Evolutionary conservation across 169 alveolate genomes (phyloP).

Genomic region (Toxoplasma gondii): DNA sequence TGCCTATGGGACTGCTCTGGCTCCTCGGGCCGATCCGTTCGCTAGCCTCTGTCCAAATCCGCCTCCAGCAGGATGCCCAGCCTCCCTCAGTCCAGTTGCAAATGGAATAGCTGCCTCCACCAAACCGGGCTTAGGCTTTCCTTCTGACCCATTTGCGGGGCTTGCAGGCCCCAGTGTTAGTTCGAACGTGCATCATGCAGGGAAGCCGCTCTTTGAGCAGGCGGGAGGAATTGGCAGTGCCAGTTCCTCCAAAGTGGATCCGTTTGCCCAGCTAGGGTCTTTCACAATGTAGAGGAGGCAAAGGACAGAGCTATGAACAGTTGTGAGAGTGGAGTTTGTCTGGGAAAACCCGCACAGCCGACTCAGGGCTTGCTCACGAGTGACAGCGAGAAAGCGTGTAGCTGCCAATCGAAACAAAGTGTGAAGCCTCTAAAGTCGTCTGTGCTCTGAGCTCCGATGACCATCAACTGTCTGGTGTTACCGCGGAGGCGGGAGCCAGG

Average conservation of each 20-base stretch:
- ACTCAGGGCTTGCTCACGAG: too few relatives aligned
- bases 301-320: background rate
- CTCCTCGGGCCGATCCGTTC: background rate
- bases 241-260: background rate
- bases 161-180: background rate
- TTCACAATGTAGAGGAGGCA: background rate
- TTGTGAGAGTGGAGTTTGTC: background rate
- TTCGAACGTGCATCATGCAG: background rate
- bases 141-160: background rate
- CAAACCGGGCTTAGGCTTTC: background rate
- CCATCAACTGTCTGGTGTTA: too few relatives aligned
- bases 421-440: too few relatives aligned
- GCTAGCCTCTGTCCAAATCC: background rate
- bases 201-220: background rate
- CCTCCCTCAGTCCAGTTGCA: background rate
- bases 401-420: too few relatives aligned
- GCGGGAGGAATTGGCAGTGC: background rate
- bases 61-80: background rate
- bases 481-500: too few relatives aligned
- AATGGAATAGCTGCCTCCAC: background rate
- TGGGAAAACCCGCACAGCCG: too few relatives aligned
- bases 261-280: background rate
- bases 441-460: too few relatives aligned
- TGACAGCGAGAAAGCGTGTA: too few relatives aligned
- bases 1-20: background rate